Evolutionary conservation across 1,284 basidiomycete species (phyloP).

Genomic region (Filobasidium uniguttulatum): DNA sequence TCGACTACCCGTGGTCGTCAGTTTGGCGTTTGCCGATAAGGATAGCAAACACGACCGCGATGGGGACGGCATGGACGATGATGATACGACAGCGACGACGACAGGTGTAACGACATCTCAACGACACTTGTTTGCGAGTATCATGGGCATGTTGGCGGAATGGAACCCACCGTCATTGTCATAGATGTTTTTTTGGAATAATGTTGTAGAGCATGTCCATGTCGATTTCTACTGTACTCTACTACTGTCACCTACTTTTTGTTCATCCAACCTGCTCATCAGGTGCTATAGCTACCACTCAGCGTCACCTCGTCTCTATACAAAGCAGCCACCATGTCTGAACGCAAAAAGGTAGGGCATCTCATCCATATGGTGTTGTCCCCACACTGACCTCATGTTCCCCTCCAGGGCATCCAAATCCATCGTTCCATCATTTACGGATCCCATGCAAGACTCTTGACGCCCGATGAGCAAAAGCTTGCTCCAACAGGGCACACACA

Average conservation of each 20-base stretch:
- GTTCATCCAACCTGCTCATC: too few species aligned
- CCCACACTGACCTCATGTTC: background rate
- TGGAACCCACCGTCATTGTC: too few species aligned
- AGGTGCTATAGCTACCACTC: too few species aligned
- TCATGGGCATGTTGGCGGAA: constrained; percentile 54
- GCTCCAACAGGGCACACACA: constrained; percentile 54
- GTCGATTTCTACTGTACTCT: too few species aligned
- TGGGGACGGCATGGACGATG: constrained; percentile 13
- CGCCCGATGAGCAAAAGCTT: constrained; percentile 47
- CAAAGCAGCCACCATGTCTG: too few species aligned
- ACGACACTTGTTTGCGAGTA: constrained; percentile 47
- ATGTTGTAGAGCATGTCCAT: too few species aligned
- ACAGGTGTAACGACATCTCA: too few species aligned
- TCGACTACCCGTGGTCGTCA: constrained; percentile 27
- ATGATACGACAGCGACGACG: constrained; percentile 21
- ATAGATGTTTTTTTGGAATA: too few species aligned
- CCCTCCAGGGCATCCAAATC: constrained; percentile 64
- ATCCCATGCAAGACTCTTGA: constrained; percentile 76
- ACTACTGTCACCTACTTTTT: too few species aligned
- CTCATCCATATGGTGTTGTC: too few species aligned
- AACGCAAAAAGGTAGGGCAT: too few species aligned
- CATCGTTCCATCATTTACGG: constrained; percentile 89
- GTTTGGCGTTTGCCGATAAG: constrained; percentile 20
- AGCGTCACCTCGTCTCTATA: too few species aligned
- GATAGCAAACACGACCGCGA: constrained; percentile 6